phyloP scores from a whole-genome alignment of 1,139 yeast genomes.

The Suhomyces bokatorum region DNA sequence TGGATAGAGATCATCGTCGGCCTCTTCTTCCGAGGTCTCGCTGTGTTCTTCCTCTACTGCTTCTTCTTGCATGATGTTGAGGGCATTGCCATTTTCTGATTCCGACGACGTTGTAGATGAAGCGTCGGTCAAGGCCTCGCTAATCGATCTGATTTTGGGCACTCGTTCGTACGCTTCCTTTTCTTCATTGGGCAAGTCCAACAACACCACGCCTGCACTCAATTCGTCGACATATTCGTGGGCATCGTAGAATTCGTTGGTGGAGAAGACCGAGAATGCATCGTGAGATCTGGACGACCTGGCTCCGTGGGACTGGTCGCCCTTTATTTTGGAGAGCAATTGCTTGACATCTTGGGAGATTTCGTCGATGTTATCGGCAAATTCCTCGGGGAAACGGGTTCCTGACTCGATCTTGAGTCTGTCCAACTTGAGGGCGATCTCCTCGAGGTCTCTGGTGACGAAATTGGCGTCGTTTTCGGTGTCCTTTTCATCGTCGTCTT shows the following conservation, averaged over 20 bases:
- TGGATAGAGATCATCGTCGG: slow-evolving; percentile 57
- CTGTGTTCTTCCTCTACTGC: slow-evolving; percentile 1
- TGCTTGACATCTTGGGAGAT: slow-evolving; percentile 22
- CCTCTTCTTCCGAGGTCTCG: slow-evolving; percentile 5
- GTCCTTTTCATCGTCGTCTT: slow-evolving; percentile 10
- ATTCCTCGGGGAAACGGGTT: slow-evolving; percentile 13
- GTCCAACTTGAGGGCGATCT: slow-evolving; percentile 25
- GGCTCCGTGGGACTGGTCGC: slow-evolving; percentile 1
- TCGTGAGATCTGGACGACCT: slow-evolving; percentile 19
- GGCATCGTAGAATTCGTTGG: slow-evolving; percentile 66
- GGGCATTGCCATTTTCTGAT: slow-evolving; percentile 1
- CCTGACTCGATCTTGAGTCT: slow-evolving; percentile 20
- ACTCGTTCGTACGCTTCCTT: background rate
- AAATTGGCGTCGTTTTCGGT: slow-evolving; percentile 14
- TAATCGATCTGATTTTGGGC: slow-evolving; percentile 15
- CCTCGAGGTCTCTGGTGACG: slow-evolving; percentile 18
- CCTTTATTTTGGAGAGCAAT: slow-evolving; percentile 19
- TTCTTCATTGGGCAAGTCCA: slow-evolving; percentile 22
- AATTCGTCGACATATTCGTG: slow-evolving; percentile 50
- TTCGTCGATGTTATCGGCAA: slow-evolving; percentile 14
- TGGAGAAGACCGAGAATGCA: slow-evolving; percentile 30
- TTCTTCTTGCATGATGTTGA: background rate
- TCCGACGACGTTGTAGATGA: slow-evolving; percentile 17
- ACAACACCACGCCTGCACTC: slow-evolving; percentile 38
- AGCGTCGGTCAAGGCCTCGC: slow-evolving; percentile 18